phyloP scores from a whole-genome alignment of 345 rosid genomes.

The Dipteronia dyeriana region DNA sequence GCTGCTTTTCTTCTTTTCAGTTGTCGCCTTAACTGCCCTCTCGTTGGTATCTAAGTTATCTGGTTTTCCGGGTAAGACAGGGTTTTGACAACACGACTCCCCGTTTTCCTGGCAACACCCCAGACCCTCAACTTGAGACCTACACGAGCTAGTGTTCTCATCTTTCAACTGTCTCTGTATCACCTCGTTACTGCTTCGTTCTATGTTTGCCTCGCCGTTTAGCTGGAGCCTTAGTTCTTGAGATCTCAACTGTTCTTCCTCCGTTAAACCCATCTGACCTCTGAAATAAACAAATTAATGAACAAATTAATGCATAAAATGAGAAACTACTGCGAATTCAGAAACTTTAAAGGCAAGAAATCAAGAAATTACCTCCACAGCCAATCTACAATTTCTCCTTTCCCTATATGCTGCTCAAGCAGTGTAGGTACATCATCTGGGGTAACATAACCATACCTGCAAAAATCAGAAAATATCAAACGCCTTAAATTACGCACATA shows the following conservation, averaged over 20 bases:
- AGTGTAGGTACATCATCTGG: constrained; percentile 70
- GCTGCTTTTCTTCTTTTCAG: constrained; percentile 48
- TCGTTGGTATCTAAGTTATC: constrained; percentile 26
- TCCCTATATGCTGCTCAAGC: constrained; percentile 71
- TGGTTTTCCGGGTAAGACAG: constrained; percentile 26
- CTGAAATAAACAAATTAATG: constrained; percentile 35
- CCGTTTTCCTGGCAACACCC: constrained; percentile 71
- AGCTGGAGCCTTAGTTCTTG: constrained; percentile 60
- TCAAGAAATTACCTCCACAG: constrained; percentile 69
- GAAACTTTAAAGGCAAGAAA: background rate
- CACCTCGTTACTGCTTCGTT: constrained; percentile 28
- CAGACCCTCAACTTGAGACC: constrained; percentile 39
- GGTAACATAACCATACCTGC: constrained; percentile 87
- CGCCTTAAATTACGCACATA: background rate
- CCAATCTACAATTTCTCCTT: constrained; percentile 74
- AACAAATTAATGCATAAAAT: background rate
- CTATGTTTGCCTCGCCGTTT: constrained; percentile 34
- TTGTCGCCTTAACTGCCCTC: constrained; percentile 27
- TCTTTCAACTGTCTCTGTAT: constrained; percentile 32
- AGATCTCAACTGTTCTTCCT: constrained; percentile 65
- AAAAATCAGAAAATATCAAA: background rate
- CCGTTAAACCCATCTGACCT: constrained; percentile 87
- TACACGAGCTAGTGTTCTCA: constrained; percentile 23
- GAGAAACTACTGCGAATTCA: background rate
- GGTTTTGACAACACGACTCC: constrained; percentile 51